Evolutionary conservation across 2,329 filamentous ascomycete species (phyloP).

Genomic region (Periglandula ipomoeae): DNA sequence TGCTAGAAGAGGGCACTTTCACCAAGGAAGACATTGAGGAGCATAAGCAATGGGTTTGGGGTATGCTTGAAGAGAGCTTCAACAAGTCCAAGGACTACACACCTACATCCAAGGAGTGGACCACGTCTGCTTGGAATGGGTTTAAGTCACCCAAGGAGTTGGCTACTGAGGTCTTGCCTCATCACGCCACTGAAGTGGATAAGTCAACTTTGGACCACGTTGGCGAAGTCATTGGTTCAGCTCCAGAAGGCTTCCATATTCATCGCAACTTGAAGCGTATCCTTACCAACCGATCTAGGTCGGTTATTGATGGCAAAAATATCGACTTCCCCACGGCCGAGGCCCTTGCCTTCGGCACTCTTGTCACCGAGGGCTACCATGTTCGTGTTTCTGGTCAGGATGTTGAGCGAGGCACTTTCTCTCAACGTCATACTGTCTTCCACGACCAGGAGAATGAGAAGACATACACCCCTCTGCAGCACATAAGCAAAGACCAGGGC

Average conservation of each 20-base stretch:
- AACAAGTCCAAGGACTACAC: constrained; percentile 96
- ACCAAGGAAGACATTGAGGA: constrained; percentile 97
- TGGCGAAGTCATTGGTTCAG: constrained; percentile 65
- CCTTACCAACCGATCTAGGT: constrained; percentile 79
- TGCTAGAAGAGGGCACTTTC: constrained; percentile 87
- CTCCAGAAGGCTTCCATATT: constrained; percentile 76
- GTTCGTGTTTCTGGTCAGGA: constrained; percentile 97
- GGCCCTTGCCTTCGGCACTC: constrained; percentile 84
- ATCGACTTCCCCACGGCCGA: constrained; percentile 98
- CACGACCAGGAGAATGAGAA: constrained; percentile 94
- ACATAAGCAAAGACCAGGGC: constrained; percentile 84
- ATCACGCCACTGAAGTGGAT: constrained; percentile 78
- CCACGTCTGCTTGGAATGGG: constrained; percentile 97
- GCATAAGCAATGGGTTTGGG: constrained; percentile 99
- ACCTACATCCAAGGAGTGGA: constrained; percentile 94
- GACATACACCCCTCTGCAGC: constrained; percentile 86
- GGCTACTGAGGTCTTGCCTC: constrained; percentile 85
- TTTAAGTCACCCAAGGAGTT: constrained; percentile 99
- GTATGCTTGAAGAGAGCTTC: constrained; percentile 97
- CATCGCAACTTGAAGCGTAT: constrained; percentile 98
- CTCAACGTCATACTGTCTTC: constrained; percentile 91
- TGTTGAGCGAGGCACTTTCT: constrained; percentile 98
- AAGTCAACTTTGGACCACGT: constrained; percentile 68
- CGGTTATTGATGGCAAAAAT: constrained; percentile 80
- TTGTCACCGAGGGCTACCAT: constrained; percentile 90